Evolutionary conservation across 2,329 filamentous ascomycete genomes (phyloP).

Genomic region (Alternaria sp.): DNA sequence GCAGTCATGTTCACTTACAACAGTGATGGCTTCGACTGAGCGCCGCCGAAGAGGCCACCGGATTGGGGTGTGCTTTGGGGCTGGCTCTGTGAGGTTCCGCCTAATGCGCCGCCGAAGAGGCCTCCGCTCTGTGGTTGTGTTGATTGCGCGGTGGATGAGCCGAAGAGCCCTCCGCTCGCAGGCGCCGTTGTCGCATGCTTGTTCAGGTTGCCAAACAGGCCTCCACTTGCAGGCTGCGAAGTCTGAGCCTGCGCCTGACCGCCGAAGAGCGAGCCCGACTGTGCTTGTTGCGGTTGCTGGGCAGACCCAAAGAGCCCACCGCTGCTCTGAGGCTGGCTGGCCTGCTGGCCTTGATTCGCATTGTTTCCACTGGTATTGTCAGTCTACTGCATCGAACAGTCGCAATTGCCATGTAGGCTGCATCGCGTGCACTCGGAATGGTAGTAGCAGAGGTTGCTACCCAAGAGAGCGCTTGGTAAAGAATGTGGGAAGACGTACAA

Average conservation of each 20-base stretch:
- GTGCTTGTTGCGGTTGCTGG: constrained; percentile 31
- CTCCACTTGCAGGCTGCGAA: constrained; percentile 34
- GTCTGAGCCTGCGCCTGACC: constrained; percentile 15
- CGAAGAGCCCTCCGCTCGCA: constrained; percentile 44
- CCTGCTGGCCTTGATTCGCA: constrained; percentile 35
- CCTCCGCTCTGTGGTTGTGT: constrained; percentile 35
- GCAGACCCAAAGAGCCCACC: constrained; percentile 38
- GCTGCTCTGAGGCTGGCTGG: constrained; percentile 35
- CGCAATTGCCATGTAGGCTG: not conserved
- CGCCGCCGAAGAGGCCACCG: constrained; percentile 42
- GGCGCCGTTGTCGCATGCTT: constrained; percentile 38
- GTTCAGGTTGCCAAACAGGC: constrained; percentile 48
- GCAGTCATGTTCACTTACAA: constrained; percentile 41
- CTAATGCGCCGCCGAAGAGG: constrained; percentile 46
- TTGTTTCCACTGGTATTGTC: constrained; percentile 41
- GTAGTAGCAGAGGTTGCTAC: not conserved
- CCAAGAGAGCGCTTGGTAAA: not conserved
- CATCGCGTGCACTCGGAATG: not conserved
- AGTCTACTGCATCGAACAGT: constrained; percentile 17
- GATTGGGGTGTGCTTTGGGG: constrained; percentile 30
- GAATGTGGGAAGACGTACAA: constrained; percentile 50
- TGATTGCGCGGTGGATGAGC: constrained; percentile 37
- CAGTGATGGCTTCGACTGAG: constrained; percentile 44
- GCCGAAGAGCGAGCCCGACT: constrained; percentile 35
- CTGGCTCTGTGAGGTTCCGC: constrained; percentile 35